Base-by-base conservation (phyloP, 164 flowering plant species). In the Tetracentron sinense region DNA sequence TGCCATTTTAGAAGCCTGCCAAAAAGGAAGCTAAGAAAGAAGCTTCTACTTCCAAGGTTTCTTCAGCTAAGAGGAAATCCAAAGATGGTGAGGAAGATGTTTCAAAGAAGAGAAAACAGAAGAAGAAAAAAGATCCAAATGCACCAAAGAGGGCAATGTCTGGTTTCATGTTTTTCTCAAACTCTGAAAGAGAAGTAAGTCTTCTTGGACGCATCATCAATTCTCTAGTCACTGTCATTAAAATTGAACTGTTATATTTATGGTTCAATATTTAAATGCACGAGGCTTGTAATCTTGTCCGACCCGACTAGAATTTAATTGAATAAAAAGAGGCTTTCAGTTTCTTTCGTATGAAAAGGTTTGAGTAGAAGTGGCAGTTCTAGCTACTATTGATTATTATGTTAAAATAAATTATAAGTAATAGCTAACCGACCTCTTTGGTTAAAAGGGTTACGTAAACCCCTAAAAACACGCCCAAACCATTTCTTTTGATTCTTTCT, bases 51-150 rank as follows among this genome's bases (percentile, higher is more conserved):
- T 60, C 83, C 2, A 93, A 85, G 81, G 72, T 83, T 49, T 56
- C 87, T 26, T 49, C 89, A 19, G 61, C 77, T 49, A 88, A 82
- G 80, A 87, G 78, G 82, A 89, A 81, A 68, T 1, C 81, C 22
- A 88, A 71, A 74, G 96, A 82, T 54, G 96, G 78, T 42, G 92
- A 81, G 54, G 96, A 83, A 52, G 96, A 82, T 44, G 84, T 87
- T 54, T 57, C 81, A 54, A 90, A 84, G 83, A 95, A 88, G 81
- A 92, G 79, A 73, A 92, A 85, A 54, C 88, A 60, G 61, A 94
- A 89, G 77, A 92, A 82, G 87, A 94, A 94, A 66, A 94, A 92
- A 69, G 99, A 95, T 73, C 99, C 99, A 50, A 95, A 92, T 78
- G 97, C 97, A 52, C 99, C 99, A 48, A 95, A 95, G 77, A 85